Evolutionary conservation across 208 protist species (phyloP).

Genomic region (Tetramitus jugosus): DNA sequence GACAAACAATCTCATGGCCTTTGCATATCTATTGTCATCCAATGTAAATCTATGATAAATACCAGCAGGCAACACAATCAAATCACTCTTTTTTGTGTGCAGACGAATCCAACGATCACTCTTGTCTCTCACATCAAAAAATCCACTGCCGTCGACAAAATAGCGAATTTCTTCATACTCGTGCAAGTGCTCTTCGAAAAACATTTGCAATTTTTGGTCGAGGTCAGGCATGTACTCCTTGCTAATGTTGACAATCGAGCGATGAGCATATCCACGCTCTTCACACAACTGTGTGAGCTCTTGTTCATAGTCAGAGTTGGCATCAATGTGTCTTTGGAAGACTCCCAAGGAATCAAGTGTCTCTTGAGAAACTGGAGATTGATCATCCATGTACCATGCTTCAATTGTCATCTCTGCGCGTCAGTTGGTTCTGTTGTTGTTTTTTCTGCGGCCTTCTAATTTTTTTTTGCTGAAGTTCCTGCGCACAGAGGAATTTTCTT

Average conservation of each 20-base stretch:
- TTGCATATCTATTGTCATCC: slow-evolving; percentile 42
- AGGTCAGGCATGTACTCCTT: background rate
- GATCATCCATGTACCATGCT: too few relatives aligned
- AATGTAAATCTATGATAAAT: slow-evolving; percentile 77
- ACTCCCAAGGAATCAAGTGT: background rate
- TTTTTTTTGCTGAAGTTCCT: too few relatives aligned
- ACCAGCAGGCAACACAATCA: slow-evolving; percentile 68
- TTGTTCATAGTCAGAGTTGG: slow-evolving; percentile 14
- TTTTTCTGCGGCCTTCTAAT: too few relatives aligned
- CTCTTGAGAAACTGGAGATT: too few relatives aligned
- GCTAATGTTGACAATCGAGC: background rate
- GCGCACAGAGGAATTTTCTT: too few relatives aligned
- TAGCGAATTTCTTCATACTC: slow-evolving; percentile 81
- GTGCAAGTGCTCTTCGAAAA: slow-evolving; percentile 80
- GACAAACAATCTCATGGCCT: slow-evolving; percentile 66
- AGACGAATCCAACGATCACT: slow-evolving; percentile 82
- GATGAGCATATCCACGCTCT: background rate
- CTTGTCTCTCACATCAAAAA: slow-evolving; percentile 74
- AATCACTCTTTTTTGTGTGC: slow-evolving; percentile 56
- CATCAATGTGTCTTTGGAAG: background rate
- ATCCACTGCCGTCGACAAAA: slow-evolving; percentile 72
- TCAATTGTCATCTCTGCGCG: too few relatives aligned
- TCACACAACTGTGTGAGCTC: background rate
- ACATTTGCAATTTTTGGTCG: slow-evolving; percentile 68
- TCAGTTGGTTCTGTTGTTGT: too few relatives aligned